Evolutionary conservation across 108 stramenopile genomes (phyloP).

Genomic region (Parmales sp.): DNA sequence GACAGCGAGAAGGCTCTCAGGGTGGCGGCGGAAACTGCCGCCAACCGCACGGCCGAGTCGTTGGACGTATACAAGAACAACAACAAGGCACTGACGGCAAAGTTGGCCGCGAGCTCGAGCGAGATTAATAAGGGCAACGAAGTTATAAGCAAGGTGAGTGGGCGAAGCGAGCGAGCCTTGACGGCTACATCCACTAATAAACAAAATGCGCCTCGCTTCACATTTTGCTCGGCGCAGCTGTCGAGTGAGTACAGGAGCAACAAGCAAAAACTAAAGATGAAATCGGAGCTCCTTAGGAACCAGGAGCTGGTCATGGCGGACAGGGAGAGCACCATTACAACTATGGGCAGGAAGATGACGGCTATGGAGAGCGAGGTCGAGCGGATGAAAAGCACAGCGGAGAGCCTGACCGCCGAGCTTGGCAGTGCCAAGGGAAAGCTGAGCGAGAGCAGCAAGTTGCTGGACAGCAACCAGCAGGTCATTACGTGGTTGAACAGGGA

Average conservation of each 20-base stretch:
- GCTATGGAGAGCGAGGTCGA: slow-evolving; percentile 19
- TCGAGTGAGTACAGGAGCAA: slow-evolving; percentile 24
- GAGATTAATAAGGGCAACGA: slow-evolving; percentile 37
- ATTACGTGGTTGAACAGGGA: slow-evolving; percentile 46
- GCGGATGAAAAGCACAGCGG: slow-evolving; percentile 7
- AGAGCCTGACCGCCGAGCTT: neutral
- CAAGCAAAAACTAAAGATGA: slow-evolving; percentile 25
- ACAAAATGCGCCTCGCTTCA: too few species aligned
- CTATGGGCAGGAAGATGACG: slow-evolving; percentile 17
- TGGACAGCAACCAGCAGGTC: slow-evolving; percentile 38
- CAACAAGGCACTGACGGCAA: slow-evolving; percentile 30
- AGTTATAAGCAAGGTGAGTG: slow-evolving; percentile 28
- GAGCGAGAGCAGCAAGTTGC: neutral
- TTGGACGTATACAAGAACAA: slow-evolving; percentile 6
- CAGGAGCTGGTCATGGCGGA: slow-evolving; percentile 22
- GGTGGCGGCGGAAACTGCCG: neutral
- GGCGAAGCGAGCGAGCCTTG: too few species aligned
- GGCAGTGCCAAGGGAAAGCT: neutral
- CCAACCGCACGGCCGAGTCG: neutral
- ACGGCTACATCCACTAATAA: too few species aligned
- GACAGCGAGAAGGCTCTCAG: too few species aligned
- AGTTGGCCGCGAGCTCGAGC: slow-evolving; percentile 23
- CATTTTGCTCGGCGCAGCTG: too few species aligned
- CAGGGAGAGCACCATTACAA: slow-evolving; percentile 3
- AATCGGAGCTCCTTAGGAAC: slow-evolving; percentile 32